Percentiles rank a stretch among this genome's conserved stretches.
phyloP scores from a whole-genome alignment of 345 rosid species.

The Trapa bicornis region DNA sequence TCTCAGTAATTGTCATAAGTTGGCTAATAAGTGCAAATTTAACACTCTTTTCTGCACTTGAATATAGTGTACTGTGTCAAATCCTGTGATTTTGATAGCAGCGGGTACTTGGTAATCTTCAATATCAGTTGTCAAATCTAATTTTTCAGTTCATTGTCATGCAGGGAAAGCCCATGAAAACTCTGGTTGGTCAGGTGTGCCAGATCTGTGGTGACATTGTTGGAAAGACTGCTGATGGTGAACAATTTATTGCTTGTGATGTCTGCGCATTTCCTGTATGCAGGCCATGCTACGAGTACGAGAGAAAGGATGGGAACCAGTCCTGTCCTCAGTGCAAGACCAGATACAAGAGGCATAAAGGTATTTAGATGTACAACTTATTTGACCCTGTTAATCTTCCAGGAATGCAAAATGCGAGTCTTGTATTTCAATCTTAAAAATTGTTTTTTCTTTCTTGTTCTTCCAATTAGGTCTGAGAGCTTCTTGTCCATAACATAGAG shows the following conservation, averaged over 20 bases:
- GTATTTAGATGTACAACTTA: conserved; percentile 15
- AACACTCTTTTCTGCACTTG: too few relatives aligned
- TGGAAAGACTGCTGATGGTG: conserved; percentile 56
- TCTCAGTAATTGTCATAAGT: background rate
- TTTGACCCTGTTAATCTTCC: background rate
- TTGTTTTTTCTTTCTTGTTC: too few relatives aligned
- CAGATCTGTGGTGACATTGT: conserved; percentile 77
- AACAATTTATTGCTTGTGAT: conserved; percentile 66
- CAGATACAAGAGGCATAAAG: conserved; percentile 73
- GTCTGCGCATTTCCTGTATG: conserved; percentile 86
- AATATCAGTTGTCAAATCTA: background rate
- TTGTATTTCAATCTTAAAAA: background rate
- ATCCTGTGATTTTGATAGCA: background rate
- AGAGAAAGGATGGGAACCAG: conserved; percentile 85
- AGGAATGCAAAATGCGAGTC: background rate
- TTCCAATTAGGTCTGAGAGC: background rate
- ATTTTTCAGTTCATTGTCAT: background rate
- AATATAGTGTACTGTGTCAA: background rate
- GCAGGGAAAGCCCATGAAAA: conserved; percentile 63
- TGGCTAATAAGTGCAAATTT: background rate
- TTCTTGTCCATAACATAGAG: background rate
- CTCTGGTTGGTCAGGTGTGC: conserved; percentile 49
- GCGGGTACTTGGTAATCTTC: conserved; percentile 1
- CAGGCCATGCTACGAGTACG: conserved; percentile 88
- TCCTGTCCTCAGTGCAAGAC: conserved; percentile 98